Evolutionary conservation across 2,329 filamentous ascomycete genomes (phyloP), one percentile per base, ranked within the genome.

Genomic region (Ambrosiella beaveri): DNA sequence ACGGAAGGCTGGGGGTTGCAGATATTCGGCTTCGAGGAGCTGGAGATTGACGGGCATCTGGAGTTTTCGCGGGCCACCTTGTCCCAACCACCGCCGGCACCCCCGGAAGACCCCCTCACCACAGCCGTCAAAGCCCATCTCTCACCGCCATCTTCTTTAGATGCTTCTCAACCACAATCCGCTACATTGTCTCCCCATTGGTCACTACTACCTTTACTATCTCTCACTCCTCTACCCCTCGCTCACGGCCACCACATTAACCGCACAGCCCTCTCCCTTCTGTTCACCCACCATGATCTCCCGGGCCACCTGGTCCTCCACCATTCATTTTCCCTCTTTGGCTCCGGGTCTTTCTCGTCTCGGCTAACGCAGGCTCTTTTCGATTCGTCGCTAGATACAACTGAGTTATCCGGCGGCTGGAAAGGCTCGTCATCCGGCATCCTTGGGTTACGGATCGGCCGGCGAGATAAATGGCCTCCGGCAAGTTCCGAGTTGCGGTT

Each of bases 401-500:
- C 88, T 2, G 88, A 95, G 66, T 79, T 80, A 54, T 73, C 79
- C 15, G 55, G 38, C 17, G 50, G 40, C 7, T 52, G 44, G 13
- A 13, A 17, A 36, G 50, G 19, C 87, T 88, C 2, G 75, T 84
- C 38, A 80, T 86, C 50, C 54, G 79, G 82, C 59, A 73, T 80
- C 12, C 91, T 95, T 75, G 91, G 93, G 0, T 74, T 97, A 45
- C 84, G 89, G 45, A 74, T 97, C 0, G 86, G 86, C n/a, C 81
- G 80, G 1, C 80, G 88, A 64, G 82, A 87, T 58, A 87, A 77
- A 38, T 97, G 93, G 93, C 93, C 93, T 35, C 93, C 93, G 3
- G 89, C 89, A 27, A 94, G 87, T 68, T 96, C 90, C 0, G 93
- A 97, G 68, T 72, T 98, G n/a, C 81, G 89, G 8, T 75, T 97